Percentiles rank a stretch among this genome's conserved stretches.
These are phyloP conservation scores for Starmerella floricola DNA, from an alignment of 805 yeast species.

Conservation along the genomic window DNA sequence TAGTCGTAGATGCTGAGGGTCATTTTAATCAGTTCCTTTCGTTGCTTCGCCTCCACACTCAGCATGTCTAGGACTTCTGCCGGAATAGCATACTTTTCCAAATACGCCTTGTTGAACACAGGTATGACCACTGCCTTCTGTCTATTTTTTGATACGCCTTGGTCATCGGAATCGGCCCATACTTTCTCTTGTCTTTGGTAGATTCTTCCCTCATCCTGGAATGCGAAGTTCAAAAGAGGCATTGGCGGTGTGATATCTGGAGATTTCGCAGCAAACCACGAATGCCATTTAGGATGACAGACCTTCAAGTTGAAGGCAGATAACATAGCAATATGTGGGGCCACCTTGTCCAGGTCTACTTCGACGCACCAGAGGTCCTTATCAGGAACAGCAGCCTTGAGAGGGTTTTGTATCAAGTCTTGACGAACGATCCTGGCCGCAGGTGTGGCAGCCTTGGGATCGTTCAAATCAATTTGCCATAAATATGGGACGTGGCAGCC, in stretches of 20 bases:
- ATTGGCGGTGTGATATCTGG: constrained; percentile 7
- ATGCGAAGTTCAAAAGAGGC: constrained; percentile 16
- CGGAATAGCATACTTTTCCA: constrained; percentile 6
- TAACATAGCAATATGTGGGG: constrained; percentile 22
- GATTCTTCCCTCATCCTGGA: constrained; percentile 21
- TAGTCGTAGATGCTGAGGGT: too few species aligned
- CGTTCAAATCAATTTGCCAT: constrained; percentile 16
- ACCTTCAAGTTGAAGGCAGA: constrained; percentile 23
- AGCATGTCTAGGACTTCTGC: constrained; percentile 9
- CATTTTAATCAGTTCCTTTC: neutral
- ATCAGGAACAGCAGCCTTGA: constrained; percentile 5
- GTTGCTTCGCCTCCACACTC: constrained; percentile 6
- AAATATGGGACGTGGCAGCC: constrained; percentile 13
- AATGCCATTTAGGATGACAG: constrained; percentile 1
- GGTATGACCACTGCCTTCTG: constrained; percentile 1
- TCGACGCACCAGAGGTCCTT: constrained; percentile 22
- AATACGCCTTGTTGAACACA: constrained; percentile 10
- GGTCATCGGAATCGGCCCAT: constrained; percentile 21
- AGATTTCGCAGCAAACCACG: constrained; percentile 10
- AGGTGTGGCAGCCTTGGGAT: constrained; percentile 4
- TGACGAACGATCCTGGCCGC: constrained; percentile 18
- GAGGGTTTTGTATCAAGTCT: constrained; percentile 20
- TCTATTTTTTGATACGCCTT: neutral
- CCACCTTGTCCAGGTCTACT: constrained; percentile 20
- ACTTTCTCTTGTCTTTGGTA: constrained; percentile 13